Base-by-base conservation (phyloP, 2,329 filamentous ascomycete genomes). In the Fulvia fulva region DNA sequence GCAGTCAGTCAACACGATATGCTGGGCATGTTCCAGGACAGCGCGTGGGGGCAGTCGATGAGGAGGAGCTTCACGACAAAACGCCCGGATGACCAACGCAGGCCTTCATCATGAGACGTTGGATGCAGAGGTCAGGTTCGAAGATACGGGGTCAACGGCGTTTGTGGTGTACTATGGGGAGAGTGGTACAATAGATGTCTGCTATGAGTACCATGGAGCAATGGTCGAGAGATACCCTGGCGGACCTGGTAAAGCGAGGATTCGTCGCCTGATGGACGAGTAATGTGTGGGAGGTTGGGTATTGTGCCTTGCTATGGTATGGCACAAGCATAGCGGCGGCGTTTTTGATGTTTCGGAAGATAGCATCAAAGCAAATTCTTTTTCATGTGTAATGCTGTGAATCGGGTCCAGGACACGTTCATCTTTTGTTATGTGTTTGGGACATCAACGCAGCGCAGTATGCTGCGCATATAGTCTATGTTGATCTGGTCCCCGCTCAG, bases 11-110 rank as follows among this genome's bases (percentile, higher is more conserved):
- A 87, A 51, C 83, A 87, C 50, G 88, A 91, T 68, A 89, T 95
- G 65, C 84, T 92, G 73, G 86, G 91, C 65, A 89, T 94, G 70
- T 81, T 97, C 55, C 90, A 94, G 68, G 89, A 93, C 69, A 94
- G 90, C 19, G 87, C 89, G 16, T 97, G 93, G 93, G 90, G 93
- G 53, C 90, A 96, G 76, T 96, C 90, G 78, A 91, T 97, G 64
- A 82, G 91, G 63, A 83, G 91, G 62, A 96, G 91, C 76, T 91
- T 94, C 66, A 96, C 91, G 54, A 82, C 80, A 68, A 80, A 80
- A 67, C 78, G 83, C 51, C 41, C 55, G 62, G 73, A 77, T 41
- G 68, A 70, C 26, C 46, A 58, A 25, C 59, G 59, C 44, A 34
- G 58, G 52, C 60, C 65, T 21, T 64, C 64, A 25, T 63, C 59